Conservation (phyloP, 768 basidiomycete species). For the Boletus vinaceobasis region DNA sequence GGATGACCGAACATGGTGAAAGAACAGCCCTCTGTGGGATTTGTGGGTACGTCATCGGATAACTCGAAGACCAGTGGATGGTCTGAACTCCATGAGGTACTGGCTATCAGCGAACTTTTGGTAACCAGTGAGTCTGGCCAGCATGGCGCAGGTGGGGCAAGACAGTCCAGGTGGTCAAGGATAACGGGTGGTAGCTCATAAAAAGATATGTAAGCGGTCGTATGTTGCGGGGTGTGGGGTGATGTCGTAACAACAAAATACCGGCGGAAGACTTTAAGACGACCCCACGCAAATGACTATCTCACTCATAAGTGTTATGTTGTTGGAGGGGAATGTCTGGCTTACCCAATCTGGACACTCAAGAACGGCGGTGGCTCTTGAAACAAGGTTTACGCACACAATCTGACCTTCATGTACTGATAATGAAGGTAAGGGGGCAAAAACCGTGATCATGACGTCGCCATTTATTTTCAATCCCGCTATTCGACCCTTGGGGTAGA, state of each 20-base stretch:
- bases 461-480: slow-evolving; percentile 21
- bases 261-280: slow-evolving; percentile 14
- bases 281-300: slow-evolving; percentile 10
- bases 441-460: slow-evolving; percentile 17
- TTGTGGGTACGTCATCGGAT: slow-evolving; percentile 12
- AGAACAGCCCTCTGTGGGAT: background rate
- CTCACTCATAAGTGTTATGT: slow-evolving; percentile 1
- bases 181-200: slow-evolving; percentile 15
- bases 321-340: background rate
- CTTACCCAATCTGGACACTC: slow-evolving; percentile 20
- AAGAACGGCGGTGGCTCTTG: slow-evolving; percentile 9
- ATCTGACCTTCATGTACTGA: slow-evolving; percentile 6
- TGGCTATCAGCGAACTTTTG: slow-evolving; percentile 7
- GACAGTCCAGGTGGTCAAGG: slow-evolving; percentile 1
- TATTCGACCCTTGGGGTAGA: slow-evolving; percentile 15
- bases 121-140: slow-evolving; percentile 16
- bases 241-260: slow-evolving; percentile 8
- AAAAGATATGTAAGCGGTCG: slow-evolving; percentile 9
- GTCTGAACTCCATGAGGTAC: slow-evolving; percentile 14
- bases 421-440: slow-evolving; percentile 6
- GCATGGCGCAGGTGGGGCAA: background rate
- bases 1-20: slow-evolving; percentile 16
- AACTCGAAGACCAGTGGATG: slow-evolving; percentile 4
- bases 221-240: background rate
- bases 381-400: slow-evolving; percentile 20